Percentiles rank a stretch among this genome's conserved stretches.
Conservation (phyloP, 768 basidiomycete species). For the Naganishia onofrii region DNA sequence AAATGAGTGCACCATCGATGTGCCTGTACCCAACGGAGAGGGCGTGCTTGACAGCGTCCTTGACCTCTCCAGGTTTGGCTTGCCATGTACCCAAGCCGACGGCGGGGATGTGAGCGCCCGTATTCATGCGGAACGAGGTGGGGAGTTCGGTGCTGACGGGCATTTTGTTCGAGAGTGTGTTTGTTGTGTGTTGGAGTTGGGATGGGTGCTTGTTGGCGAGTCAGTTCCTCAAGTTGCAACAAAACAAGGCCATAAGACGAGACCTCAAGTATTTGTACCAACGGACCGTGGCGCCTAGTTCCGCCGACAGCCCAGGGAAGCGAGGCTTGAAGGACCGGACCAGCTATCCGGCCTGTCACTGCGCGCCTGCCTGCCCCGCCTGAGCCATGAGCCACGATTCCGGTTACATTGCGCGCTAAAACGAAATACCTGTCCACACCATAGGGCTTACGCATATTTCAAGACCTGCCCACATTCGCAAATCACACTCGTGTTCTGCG, state of each 20-base stretch:
- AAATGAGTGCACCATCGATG: slow-evolving; percentile 77
- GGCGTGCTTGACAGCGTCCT: slow-evolving; percentile 55
- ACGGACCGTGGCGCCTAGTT: too few relatives aligned
- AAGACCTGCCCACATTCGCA: neutral
- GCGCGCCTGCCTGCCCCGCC: too few relatives aligned
- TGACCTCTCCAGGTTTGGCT: slow-evolving; percentile 69
- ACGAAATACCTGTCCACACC: too few relatives aligned
- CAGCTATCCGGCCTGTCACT: too few relatives aligned
- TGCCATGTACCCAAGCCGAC: slow-evolving; percentile 83
- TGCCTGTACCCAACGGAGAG: slow-evolving; percentile 75
- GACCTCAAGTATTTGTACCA: too few relatives aligned
- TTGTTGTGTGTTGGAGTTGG: neutral
- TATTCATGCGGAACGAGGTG: slow-evolving; percentile 29
- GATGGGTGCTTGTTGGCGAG: neutral
- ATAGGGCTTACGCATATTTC: neutral
- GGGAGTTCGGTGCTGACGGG: slow-evolving; percentile 12
- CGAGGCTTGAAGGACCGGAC: neutral
- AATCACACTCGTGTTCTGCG: neutral
- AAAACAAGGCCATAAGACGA: neutral
- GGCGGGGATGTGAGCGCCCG: slow-evolving; percentile 58
- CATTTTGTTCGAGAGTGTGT: neutral
- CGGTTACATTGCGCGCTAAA: too few relatives aligned
- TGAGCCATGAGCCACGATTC: too few relatives aligned
- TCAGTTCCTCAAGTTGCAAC: neutral
- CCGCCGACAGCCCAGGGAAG: too few relatives aligned